These are phyloP conservation scores for Dryadomyces sulphureus DNA, from an alignment of 2,329 filamentous ascomycete genomes.

Conservation along the genomic window DNA sequence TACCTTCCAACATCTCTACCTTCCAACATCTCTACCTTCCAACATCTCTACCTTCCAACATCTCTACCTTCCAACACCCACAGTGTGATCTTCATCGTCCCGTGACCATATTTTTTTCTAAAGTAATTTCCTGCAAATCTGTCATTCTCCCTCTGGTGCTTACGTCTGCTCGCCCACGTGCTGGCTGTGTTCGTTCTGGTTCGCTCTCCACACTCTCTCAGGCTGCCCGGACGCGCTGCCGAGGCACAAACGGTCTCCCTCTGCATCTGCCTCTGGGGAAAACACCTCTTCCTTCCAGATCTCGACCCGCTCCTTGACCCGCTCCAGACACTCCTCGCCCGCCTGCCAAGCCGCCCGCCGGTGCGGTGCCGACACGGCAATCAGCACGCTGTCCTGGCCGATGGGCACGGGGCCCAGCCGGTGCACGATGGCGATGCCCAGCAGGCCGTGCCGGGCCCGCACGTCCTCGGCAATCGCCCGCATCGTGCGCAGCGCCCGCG, in stretches of 20 bases:
- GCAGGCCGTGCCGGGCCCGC: slow-evolving; percentile 45
- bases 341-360: slow-evolving; percentile 73
- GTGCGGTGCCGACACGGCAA: slow-evolving; percentile 74
- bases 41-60: too few relatives aligned
- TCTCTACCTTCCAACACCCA: too few relatives aligned
- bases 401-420: slow-evolving; percentile 75
- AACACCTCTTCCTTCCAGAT: slow-evolving; percentile 94
- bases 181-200: too few relatives aligned
- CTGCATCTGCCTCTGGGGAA: slow-evolving; percentile 31
- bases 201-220: slow-evolving; percentile 75
- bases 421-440: slow-evolving; percentile 67
- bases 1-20: too few relatives aligned
- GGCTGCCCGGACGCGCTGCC: not conserved
- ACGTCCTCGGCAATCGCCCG: slow-evolving; percentile 46
- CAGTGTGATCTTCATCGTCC: too few relatives aligned
- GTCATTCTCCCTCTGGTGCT: too few relatives aligned
- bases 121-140: too few relatives aligned
- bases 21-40: too few relatives aligned
- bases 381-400: slow-evolving; percentile 84
- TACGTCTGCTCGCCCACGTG: too few relatives aligned
- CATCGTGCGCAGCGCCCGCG: slow-evolving; percentile 56
- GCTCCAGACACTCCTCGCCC: slow-evolving; percentile 78
- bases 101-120: too few relatives aligned
- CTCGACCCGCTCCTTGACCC: slow-evolving; percentile 76
- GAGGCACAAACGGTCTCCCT: too few relatives aligned